Evolutionary conservation across 768 basidiomycete genomes (phyloP), one percentile per base, ranked within the genome.

Genomic region (Mycena haematopus): DNA sequence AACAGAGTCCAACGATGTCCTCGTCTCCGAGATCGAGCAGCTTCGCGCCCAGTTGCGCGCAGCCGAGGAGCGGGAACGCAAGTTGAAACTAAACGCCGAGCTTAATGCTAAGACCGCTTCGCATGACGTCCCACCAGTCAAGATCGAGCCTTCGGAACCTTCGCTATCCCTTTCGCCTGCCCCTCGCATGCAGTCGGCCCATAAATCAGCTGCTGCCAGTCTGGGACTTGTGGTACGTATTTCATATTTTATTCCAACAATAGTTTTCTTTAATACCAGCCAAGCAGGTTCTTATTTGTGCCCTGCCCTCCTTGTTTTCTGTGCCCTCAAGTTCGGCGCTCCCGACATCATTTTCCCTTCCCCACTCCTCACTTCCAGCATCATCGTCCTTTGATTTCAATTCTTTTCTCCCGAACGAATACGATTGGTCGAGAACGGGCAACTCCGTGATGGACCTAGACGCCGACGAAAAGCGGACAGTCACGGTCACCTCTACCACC

Each of bases 281-380:
- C 58, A 79, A 77, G 76, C 79, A 91, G 86, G 89, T 90, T 68
- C 82, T 93, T 49, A 81, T 92, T 46, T 92, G 90, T 68, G 89
- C 90, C 2, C 82, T 93, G 27, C 91, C 91, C 17, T 84, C 87
- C 22, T 81, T 93, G 46, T 82, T 92, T 56, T 87, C 90, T 22
- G 79, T 90, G 77, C 83, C 88, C 52, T 76, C 85, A 64, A 85
- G 87, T 63, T 78, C 81, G 22, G 69, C 83, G 25, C 68, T 86
- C 14, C 85, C 86, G 52, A 80, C 84, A 49, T 80, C 80, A 65
- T 86, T 89, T 72, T 81, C 84, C 25, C 74, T 86, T 60, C 83
- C 88, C 25, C 75, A 80, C 29, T 76, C 84, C 29, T 76, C 84
- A 19, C 74, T 80, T 59, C 74, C 80, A 25, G 66, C 80, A 22